A percentile compares a stretch with the other conserved stretches of the same genome.
These are phyloP conservation scores for Kwoniella shivajii DNA, from an alignment of 1,284 basidiomycete species.

Conservation along the genomic window DNA sequence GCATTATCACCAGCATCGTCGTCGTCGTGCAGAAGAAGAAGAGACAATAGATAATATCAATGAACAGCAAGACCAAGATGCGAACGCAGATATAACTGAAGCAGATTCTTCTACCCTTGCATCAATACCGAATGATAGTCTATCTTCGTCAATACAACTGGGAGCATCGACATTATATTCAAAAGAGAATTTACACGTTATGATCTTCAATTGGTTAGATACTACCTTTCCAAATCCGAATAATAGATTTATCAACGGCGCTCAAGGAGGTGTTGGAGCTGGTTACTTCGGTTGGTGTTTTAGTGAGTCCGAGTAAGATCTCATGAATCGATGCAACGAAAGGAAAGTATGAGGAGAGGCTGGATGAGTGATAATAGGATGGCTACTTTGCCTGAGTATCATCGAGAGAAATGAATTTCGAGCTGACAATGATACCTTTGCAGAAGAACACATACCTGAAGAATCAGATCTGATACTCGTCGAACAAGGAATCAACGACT, in stretches of 20 bases:
- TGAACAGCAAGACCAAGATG: not conserved
- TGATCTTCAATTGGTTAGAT: slow-evolving; percentile 50
- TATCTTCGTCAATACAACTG: slow-evolving; percentile 10
- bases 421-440: not conserved
- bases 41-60: not conserved
- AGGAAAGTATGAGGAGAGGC: not conserved
- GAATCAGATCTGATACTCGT: slow-evolving; percentile 46
- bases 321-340: not conserved
- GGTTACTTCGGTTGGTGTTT: slow-evolving; percentile 53
- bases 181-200: slow-evolving; percentile 47
- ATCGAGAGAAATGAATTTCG: no score
- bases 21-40: not conserved
- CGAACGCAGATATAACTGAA: slow-evolving; percentile 16
- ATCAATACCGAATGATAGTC: not conserved
- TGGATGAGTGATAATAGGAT: no score
- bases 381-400: no score
- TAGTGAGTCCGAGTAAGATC: slow-evolving; percentile 34
- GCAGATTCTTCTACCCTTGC: not conserved
- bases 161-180: slow-evolving; percentile 49
- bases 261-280: slow-evolving; percentile 50
- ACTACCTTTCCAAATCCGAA: slow-evolving; percentile 39
- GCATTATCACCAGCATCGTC: not conserved
- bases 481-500: slow-evolving; percentile 51
- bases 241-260: slow-evolving; percentile 46
- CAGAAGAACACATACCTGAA: slow-evolving; percentile 49